Evolutionary conservation across 2,329 filamentous ascomycete genomes (phyloP).

Genomic region (Pezicula radicicola): DNA sequence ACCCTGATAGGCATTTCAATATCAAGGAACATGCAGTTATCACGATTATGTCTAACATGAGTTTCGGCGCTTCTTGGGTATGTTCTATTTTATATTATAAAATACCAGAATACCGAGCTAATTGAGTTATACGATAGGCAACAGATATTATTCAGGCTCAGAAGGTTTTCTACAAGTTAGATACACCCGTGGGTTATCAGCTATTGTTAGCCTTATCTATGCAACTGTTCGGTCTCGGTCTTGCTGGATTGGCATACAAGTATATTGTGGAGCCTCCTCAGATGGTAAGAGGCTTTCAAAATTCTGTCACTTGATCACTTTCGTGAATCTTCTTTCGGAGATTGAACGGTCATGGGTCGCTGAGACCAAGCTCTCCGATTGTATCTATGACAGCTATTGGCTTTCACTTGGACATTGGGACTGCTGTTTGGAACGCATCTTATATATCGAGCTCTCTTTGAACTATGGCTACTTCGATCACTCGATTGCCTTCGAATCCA

Average conservation of each 20-base stretch:
- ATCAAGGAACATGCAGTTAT: constrained; percentile 66
- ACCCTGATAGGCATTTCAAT: constrained; percentile 60
- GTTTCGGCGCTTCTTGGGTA: constrained; percentile 35
- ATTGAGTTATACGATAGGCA: not conserved
- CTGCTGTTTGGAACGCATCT: too few relatives aligned
- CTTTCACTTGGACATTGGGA: too few relatives aligned
- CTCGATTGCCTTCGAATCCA: too few relatives aligned
- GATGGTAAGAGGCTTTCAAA: not conserved
- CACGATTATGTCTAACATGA: constrained; percentile 54
- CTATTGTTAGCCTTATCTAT: not conserved
- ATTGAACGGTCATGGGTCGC: too few relatives aligned
- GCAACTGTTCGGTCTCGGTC: not conserved
- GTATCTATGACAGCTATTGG: too few relatives aligned
- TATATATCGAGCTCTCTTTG: too few relatives aligned
- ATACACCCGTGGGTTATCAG: constrained; percentile 14
- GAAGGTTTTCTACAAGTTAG: constrained; percentile 33
- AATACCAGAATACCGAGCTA: not conserved
- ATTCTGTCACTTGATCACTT: not conserved
- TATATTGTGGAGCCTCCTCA: constrained; percentile 1
- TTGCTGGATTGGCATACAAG: constrained; percentile 1
- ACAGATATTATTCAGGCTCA: constrained; percentile 14
- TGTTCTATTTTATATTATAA: constrained; percentile 31
- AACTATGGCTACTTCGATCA: too few relatives aligned
- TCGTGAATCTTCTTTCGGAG: not conserved
- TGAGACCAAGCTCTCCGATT: too few relatives aligned